Conservation (phyloP, 208 protist genomes). For the Leishmania arabica region DNA sequence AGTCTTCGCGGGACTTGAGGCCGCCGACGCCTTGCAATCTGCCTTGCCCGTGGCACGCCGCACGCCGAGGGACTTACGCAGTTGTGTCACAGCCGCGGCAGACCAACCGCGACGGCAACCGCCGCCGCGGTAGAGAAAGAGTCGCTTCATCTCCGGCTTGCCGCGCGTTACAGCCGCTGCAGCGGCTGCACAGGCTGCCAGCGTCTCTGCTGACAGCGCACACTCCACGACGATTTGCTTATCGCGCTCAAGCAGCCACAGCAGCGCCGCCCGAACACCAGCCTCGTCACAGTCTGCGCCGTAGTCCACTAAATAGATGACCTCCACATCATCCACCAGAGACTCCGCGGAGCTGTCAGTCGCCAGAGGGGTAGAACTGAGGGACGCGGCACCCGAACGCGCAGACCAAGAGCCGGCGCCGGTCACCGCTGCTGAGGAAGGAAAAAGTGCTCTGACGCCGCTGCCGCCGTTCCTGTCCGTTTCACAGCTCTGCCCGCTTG, state of each 20-base stretch:
- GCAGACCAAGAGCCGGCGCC: neutral
- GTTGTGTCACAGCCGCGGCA: slow-evolving; percentile 20
- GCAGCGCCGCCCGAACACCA: slow-evolving; percentile 10
- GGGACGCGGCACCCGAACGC: neutral
- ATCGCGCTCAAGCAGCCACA: slow-evolving; percentile 29
- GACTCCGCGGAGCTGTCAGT: neutral
- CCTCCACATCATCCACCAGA: slow-evolving; percentile 26
- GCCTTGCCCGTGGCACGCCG: slow-evolving; percentile 7
- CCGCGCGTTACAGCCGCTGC: slow-evolving; percentile 14
- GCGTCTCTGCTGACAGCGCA: slow-evolving; percentile 11
- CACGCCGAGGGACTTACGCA: slow-evolving; percentile 24
- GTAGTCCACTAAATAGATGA: slow-evolving; percentile 17
- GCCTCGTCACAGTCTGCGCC: slow-evolving; percentile 9
- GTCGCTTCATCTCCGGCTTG: slow-evolving; percentile 18
- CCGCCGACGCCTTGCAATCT: neutral
- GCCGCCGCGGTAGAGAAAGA: slow-evolving; percentile 31
- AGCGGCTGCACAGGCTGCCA: slow-evolving; percentile 26
- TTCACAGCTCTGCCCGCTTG: neutral
- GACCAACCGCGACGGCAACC: slow-evolving; percentile 27
- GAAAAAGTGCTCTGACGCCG: neutral
- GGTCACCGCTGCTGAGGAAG: neutral
- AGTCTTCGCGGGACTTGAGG: neutral
- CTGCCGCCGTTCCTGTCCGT: neutral
- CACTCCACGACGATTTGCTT: slow-evolving; percentile 36
- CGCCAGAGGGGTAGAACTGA: neutral